Conservation (phyloP, 2,329 filamentous ascomycete genomes). For the Ceratocystis destructans region DNA sequence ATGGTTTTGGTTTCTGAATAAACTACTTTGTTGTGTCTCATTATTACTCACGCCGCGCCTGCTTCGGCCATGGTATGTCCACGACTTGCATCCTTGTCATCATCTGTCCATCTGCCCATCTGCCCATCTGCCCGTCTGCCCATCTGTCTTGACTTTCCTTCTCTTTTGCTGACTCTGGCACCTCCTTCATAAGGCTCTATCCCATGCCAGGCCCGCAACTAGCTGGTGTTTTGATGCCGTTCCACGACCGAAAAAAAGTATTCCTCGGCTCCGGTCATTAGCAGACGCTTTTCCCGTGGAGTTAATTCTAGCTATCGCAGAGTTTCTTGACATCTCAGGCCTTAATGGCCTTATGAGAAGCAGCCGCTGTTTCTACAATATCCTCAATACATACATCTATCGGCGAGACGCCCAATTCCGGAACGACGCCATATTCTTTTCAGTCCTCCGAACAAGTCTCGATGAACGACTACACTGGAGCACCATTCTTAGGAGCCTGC, state of each 20-base stretch:
- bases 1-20: background rate
- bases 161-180: background rate
- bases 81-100: background rate
- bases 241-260: background rate
- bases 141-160: background rate
- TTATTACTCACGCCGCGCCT: background rate
- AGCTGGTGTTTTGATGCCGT: background rate
- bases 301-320: conserved; percentile 8
- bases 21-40: background rate
- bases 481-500: conserved; percentile 9
- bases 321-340: conserved; percentile 5
- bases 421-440: conserved; percentile 10
- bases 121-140: background rate
- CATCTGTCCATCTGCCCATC: background rate
- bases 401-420: background rate
- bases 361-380: background rate
- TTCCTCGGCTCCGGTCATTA: background rate
- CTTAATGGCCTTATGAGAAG: conserved; percentile 5
- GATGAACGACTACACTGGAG: background rate
- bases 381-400: conserved; percentile 9
- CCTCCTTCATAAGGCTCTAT: background rate
- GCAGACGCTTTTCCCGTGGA: conserved; percentile 6
- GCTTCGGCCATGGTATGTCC: background rate
- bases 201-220: background rate
- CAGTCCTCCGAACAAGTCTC: background rate